Evolutionary conservation across 192 early-diverging fungal species (phyloP), one percentile per base, ranked within the genome.

Genomic region (Backusella macrospora): DNA sequence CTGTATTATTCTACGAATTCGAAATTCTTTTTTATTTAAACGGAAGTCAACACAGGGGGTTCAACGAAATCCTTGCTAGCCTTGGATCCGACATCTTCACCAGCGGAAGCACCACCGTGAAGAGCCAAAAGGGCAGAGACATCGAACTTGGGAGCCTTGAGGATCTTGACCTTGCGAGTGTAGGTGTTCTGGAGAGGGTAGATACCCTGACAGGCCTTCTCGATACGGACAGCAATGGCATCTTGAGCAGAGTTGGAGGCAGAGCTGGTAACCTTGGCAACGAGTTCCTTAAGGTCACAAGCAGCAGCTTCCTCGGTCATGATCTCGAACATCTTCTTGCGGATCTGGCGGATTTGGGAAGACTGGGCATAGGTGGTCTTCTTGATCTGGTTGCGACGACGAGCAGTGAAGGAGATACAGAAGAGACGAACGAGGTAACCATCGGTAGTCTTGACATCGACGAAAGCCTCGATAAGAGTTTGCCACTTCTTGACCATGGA

Each of bases 261-360:
- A 65, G 78, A 79, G 71, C 94, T 90, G 78, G 96, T 91, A 76
- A 99, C 92, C 94, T 98, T 98, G 80, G 89, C 85, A 79, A 99
- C 93, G 42, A 98, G 86, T 84, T 95, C 94, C 89, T 95, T 95
- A 86, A 99, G 90, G 84, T 96, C 94, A 87, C 92, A 92, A n/a
- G 88, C 82, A 74, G 89, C 70, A 62, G 92, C 92, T 89, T 96
- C 94, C 65, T 86, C 84, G 74, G 81, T 90, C 88, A 99, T 95
- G 88, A 99, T 94, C 86, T 99, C 98, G 85, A 96, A 96, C 96
- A 99, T 99, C 95, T 98, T 98, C 91, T 99, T 97, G 86, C 98
- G 96, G 87, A 99, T 99, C 81, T 89, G 86, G 76, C 94, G 93
- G 89, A 99, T 96, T 89, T 99, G 98, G 72, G 96, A 88, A 80